Evolutionary conservation across 164 flowering plant species (phyloP), one percentile per base, ranked within the genome.

Genomic region (Nelumbo lutea): DNA sequence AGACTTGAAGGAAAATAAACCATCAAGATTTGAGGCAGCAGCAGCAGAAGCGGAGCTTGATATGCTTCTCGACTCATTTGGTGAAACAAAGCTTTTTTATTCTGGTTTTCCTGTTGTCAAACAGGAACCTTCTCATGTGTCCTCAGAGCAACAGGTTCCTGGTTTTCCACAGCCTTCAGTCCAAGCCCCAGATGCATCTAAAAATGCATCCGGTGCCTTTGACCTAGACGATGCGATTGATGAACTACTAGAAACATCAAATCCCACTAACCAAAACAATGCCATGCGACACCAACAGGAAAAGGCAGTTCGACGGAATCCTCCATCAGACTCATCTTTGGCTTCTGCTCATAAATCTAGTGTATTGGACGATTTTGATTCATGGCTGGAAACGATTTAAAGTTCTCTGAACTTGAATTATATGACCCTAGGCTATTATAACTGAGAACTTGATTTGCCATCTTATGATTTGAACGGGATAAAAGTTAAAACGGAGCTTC

Each of bases 11-110:
- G 65, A 60, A 59, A 74, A 70, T 51, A 79, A 68, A 13, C 45
- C 43, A n/a, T 42, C 76, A 43, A 38, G 52, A 15, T 83, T 86
- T 72, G 76, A 50, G 87, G 27, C 27, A 27, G 27, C 27, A 27
- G 27, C 80, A 67, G 84, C 86, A 38, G 97, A 89, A 73, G 85
- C 84, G 13, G 97, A 89, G 65, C 88, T 92, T 39, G 96, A 90
- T 71, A 76, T 84, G 82, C 93, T 92, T 71, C 90, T 92, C 3
- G 77, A 83, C 64, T 87, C 96, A 6, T 76, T 87, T 42, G 63
- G 52, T 65, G 90, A 82, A 67, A 73, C 78, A 8, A 74, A 79
- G 53, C 7, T 73, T 48, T 27, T 27, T 27, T 27, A 27, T 69
- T 69, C 86, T 4, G 42, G 48, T 27, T 39, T 59, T 40, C 58